phyloP scores from a whole-genome alignment of 371 early-diverging fungal genomes.

The Mucor piriformis region DNA sequence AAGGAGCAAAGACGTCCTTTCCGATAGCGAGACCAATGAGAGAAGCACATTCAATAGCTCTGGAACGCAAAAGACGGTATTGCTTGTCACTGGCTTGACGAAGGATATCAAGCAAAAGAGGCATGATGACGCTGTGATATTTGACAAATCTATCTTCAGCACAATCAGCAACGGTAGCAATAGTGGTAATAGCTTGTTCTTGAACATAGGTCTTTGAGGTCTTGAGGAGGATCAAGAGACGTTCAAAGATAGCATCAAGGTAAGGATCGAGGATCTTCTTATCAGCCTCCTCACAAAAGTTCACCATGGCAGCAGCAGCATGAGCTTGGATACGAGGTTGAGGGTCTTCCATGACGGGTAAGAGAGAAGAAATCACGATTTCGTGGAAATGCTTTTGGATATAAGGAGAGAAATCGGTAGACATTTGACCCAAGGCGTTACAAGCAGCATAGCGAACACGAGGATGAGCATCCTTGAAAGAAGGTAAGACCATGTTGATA shows the following conservation, averaged over 20 bases:
- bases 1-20: conserved; percentile 80
- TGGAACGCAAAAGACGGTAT: conserved; percentile 89
- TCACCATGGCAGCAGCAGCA: conserved; percentile 96
- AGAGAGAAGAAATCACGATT: conserved; percentile 72
- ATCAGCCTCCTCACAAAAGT: conserved; percentile 90
- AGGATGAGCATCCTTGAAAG: conserved; percentile 89
- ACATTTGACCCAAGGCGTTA: conserved; percentile 95
- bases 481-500: conserved; percentile 80
- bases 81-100: conserved; percentile 81
- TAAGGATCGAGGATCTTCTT: conserved; percentile 82
- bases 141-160: conserved; percentile 87
- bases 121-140: conserved; percentile 94
- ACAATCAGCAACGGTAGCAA: conserved; percentile 96
- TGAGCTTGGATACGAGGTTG: conserved; percentile 92
- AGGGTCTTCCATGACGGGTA: conserved; percentile 88
- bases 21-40: conserved; percentile 93
- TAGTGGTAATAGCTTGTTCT: conserved; percentile 96
- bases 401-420: conserved; percentile 91
- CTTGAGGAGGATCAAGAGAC: conserved; percentile 80
- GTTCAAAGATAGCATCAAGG: conserved; percentile 86
- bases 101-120: conserved; percentile 85
- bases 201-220: conserved; percentile 88
- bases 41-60: conserved; percentile 95
- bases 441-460: conserved; percentile 96
- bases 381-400: conserved; percentile 85